A percentile compares a stretch with the other conserved stretches of the same genome.
Evolutionary conservation across 1,284 basidiomycete species (phyloP).

Genomic region (Sporisorium sorghi): DNA sequence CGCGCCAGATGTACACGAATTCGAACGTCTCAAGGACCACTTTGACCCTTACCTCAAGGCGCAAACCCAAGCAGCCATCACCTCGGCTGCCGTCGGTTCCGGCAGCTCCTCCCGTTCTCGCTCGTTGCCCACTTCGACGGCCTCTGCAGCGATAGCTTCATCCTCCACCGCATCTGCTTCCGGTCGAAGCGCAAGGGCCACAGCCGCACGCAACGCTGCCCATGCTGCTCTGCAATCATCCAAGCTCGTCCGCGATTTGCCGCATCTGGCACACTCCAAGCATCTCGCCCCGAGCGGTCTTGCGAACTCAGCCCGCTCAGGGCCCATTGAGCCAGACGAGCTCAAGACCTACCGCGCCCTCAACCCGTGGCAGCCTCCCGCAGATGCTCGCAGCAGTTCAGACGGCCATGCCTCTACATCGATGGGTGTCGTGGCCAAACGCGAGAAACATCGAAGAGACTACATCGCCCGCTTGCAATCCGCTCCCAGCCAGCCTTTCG

Average conservation of each 20-base stretch:
- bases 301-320: constrained; percentile 9
- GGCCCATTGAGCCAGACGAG: constrained; percentile 43
- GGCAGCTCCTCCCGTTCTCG: constrained; percentile 23
- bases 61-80: constrained; percentile 43
- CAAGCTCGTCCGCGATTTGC: constrained; percentile 56
- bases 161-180: constrained; percentile 3
- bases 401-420: not conserved
- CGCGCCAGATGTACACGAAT: constrained; percentile 49
- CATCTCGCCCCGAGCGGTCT: constrained; percentile 12
- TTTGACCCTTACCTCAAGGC: constrained; percentile 51
- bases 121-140: constrained; percentile 3
- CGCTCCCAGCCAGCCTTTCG: constrained; percentile 22
- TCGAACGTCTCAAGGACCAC: constrained; percentile 56
- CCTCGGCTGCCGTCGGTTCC: constrained; percentile 38
- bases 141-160: constrained; percentile 8
- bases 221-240: constrained; percentile 43
- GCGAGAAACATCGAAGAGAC: constrained; percentile 79
- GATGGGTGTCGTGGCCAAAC: constrained; percentile 65
- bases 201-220: constrained; percentile 37
- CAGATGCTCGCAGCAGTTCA: constrained; percentile 19
- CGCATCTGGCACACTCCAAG: constrained; percentile 30
- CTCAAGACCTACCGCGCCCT: constrained; percentile 48
- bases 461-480: constrained; percentile 53
- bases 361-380: constrained; percentile 37
- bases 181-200: constrained; percentile 23